phyloP scores from a whole-genome alignment of 2,329 filamentous ascomycete species.

The Paecilomyces sp. region DNA sequence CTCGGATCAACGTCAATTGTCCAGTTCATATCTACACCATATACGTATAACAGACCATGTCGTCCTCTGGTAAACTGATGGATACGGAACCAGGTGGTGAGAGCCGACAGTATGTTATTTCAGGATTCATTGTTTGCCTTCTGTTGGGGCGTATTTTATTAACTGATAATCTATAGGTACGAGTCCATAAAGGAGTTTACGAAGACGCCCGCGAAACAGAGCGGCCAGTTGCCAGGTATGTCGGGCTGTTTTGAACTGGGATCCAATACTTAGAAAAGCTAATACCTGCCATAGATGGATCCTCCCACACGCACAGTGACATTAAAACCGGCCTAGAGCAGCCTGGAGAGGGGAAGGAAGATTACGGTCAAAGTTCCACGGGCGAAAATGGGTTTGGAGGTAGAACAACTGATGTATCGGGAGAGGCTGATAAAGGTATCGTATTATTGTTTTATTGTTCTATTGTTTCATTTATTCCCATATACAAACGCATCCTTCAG shows the following conservation, averaged over 20 bases:
- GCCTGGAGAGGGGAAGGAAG: slow-evolving; percentile 36
- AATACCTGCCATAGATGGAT: slow-evolving; percentile 9
- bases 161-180: slow-evolving; percentile 38
- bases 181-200: slow-evolving; percentile 49
- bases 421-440: slow-evolving; percentile 33
- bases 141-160: background rate
- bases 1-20: background rate
- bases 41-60: slow-evolving; percentile 30
- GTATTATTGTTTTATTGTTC: slow-evolving; percentile 12
- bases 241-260: background rate
- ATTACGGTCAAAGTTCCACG: slow-evolving; percentile 49
- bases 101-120: slow-evolving; percentile 45
- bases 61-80: slow-evolving; percentile 43
- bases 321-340: slow-evolving; percentile 17
- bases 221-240: slow-evolving; percentile 51
- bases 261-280: background rate
- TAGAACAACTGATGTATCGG: slow-evolving; percentile 37
- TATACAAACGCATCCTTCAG: background rate
- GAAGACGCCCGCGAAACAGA: slow-evolving; percentile 44
- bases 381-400: slow-evolving; percentile 51
- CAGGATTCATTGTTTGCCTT: background rate
- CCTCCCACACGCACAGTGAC: slow-evolving; percentile 27
- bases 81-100: slow-evolving; percentile 55
- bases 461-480: slow-evolving; percentile 5
- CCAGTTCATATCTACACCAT: background rate